Evolutionary conservation across 2,329 filamentous ascomycete species (phyloP), one percentile per base, ranked within the genome.

Genomic region (Chlorencoelia australis): DNA sequence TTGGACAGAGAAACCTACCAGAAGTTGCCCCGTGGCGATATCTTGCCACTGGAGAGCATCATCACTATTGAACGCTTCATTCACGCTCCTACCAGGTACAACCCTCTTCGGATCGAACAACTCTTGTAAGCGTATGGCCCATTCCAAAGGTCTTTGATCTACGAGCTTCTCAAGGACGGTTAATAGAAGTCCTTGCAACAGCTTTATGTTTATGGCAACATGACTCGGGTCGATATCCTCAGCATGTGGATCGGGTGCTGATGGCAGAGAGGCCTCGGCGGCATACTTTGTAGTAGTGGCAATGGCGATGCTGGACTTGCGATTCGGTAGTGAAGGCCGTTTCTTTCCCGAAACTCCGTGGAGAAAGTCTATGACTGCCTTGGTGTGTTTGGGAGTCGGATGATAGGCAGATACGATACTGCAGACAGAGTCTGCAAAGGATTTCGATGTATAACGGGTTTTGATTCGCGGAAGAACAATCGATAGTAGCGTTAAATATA

Each of bases 181-280:
- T 0, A 81, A 85, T n/a, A 85, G 67, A 56, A 91, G 88, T 1
- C 79, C 77, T 52, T 85, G 79, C 16, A 89, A 60, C 11, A 89
- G 63, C 39, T 71, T 74, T 22, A 66, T 65, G 50, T 80, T 73
- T 42, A 87, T 63, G 7, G 67, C 69, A 2, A 62, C 63, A 55
- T 88, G 82, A 22, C 67, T 65, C 5, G 67, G 66, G 30, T 68
- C 66, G 57, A 75, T 69, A 26, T 56, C 53, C 36, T 55, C 64
- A 3, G 70, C 73, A 56, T 79, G 75, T 0, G 75, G 75, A 49
- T 79, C 77, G 2, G 73, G 74, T 5, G 71, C 74, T 32, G 69
- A 72, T n/a, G 44, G 37, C 21, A 35, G 40, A 13, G 19, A 15
- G 29, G 22, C 34, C n/a, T 38, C 29, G 60, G 56, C 65, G 67